These are phyloP conservation scores for Suillus ampliporus DNA, from an alignment of 768 basidiomycete species.

Conservation along the genomic window DNA sequence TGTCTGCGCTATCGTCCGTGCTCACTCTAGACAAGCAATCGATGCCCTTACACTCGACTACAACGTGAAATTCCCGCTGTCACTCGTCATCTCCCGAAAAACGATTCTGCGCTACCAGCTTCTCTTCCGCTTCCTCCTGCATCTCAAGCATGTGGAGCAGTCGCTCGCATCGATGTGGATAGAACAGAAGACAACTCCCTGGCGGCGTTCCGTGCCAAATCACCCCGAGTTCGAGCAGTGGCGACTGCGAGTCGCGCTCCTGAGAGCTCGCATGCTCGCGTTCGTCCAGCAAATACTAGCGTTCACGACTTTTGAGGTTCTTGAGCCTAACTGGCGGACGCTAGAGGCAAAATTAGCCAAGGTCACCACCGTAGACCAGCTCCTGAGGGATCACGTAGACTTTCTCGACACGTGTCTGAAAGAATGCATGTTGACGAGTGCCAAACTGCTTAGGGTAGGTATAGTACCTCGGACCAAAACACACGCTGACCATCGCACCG, in stretches of 20 bases:
- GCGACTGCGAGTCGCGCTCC: conserved; percentile 84
- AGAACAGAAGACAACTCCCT: conserved; percentile 85
- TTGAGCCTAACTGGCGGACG: conserved; percentile 93
- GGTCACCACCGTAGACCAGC: conserved; percentile 94
- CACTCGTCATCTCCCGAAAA: conserved; percentile 95
- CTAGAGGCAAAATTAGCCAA: conserved; percentile 85
- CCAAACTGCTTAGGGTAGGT: conserved; percentile 84
- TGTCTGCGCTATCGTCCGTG: conserved; percentile 1
- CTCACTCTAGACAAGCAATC: conserved; percentile 59
- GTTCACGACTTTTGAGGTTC: conserved; percentile 92
- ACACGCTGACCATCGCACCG: conserved; percentile 2
- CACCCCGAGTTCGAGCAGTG: conserved; percentile 80
- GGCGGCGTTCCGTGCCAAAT: conserved; percentile 67
- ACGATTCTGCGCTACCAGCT: conserved; percentile 96
- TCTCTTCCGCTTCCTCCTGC: conserved; percentile 94
- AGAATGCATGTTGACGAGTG: conserved; percentile 96
- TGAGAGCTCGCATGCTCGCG: conserved; percentile 90
- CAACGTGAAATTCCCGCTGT: conserved; percentile 93
- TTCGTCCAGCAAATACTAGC: conserved; percentile 95
- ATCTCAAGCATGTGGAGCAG: conserved; percentile 94
- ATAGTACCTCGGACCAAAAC: conserved; percentile 1
- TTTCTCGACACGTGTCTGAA: conserved; percentile 97
- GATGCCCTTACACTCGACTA: conserved; percentile 95
- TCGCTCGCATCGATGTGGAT: conserved; percentile 92
- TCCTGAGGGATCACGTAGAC: conserved; percentile 94